Evolutionary conservation across 2,329 filamentous ascomycete genomes (phyloP).

Genomic region (Truncatella angustata): DNA sequence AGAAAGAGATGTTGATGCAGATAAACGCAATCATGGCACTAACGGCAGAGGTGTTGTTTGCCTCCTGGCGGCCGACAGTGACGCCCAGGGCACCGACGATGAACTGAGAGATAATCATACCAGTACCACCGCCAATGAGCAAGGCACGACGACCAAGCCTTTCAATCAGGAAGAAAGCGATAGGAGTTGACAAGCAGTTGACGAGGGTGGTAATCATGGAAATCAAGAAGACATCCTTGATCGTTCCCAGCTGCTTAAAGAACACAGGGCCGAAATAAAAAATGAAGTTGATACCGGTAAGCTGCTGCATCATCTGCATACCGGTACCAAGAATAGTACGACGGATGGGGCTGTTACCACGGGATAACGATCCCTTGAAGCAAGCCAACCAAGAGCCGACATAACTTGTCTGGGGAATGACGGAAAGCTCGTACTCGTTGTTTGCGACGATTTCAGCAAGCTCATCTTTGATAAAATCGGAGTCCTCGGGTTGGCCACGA

Average conservation of each 20-base stretch:
- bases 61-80: conserved; percentile 36
- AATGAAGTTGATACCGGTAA: conserved; percentile 79
- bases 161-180: conserved; percentile 88
- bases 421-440: conserved; percentile 64
- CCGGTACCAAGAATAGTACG: conserved; percentile 56
- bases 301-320: conserved; percentile 60
- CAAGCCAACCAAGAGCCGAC: conserved; percentile 58
- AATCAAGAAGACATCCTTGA: conserved; percentile 77
- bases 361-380: conserved; percentile 53
- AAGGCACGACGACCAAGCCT: conserved; percentile 76
- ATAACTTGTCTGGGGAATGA: conserved; percentile 57
- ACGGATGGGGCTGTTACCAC: conserved; percentile 55
- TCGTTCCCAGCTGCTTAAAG: conserved; percentile 75
- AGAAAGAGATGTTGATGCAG: conserved; percentile 90
- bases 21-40: conserved; percentile 82
- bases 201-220: conserved; percentile 83
- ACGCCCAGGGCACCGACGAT: conserved; percentile 73
- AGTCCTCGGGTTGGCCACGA: conserved; percentile 64
- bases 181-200: conserved; percentile 80
- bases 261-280: conserved; percentile 86
- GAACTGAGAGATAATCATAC: conserved; percentile 87
- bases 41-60: conserved; percentile 56
- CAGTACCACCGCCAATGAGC: conserved; percentile 73
- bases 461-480: conserved; percentile 66
- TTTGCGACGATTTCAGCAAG: conserved; percentile 74